phyloP scores from a whole-genome alignment of 495 filamentous ascomycete genomes.

The Aspergillus olivimuriae region DNA sequence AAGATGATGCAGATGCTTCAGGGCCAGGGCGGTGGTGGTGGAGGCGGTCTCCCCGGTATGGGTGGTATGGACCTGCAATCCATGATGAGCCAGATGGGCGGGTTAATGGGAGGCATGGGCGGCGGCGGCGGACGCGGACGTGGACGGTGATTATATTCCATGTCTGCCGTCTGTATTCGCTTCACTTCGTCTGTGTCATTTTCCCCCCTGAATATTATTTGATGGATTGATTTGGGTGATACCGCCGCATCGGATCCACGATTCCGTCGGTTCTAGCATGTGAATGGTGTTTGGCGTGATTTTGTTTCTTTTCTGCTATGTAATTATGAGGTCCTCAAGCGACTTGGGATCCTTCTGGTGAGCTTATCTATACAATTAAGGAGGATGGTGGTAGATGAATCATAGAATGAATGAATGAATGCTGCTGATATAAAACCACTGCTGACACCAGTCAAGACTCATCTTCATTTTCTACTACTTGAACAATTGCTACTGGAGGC shows the following conservation, averaged over 20 bases:
- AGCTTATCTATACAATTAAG: too few relatives aligned
- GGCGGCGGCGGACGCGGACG: conserved; percentile 34
- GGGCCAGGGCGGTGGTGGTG: conserved; percentile 37
- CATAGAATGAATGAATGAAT: not conserved
- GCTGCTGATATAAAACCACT: too few relatives aligned
- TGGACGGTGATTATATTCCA: conserved; percentile 26
- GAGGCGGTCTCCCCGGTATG: conserved; percentile 41
- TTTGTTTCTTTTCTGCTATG: not conserved
- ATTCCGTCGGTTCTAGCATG: conserved; percentile 10
- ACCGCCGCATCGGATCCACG: conserved; percentile 2
- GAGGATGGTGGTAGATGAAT: not conserved
- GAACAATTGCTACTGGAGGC: too few relatives aligned
- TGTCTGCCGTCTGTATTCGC: not conserved
- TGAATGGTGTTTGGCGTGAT: conserved; percentile 12
- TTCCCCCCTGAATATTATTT: not conserved
- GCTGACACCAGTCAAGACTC: too few relatives aligned
- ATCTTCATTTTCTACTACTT: too few relatives aligned
- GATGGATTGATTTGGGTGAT: conserved; percentile 2
- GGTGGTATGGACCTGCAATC: conserved; percentile 75
- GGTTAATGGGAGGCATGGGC: conserved; percentile 56
- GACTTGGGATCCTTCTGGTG: too few relatives aligned
- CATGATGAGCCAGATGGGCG: conserved; percentile 81
- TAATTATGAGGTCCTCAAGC: too few relatives aligned
- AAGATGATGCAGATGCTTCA: conserved; percentile 76
- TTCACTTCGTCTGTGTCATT: not conserved